These are phyloP conservation scores for Aegle marmelos DNA, from an alignment of 345 rosid species.

Conservation along the genomic window DNA sequence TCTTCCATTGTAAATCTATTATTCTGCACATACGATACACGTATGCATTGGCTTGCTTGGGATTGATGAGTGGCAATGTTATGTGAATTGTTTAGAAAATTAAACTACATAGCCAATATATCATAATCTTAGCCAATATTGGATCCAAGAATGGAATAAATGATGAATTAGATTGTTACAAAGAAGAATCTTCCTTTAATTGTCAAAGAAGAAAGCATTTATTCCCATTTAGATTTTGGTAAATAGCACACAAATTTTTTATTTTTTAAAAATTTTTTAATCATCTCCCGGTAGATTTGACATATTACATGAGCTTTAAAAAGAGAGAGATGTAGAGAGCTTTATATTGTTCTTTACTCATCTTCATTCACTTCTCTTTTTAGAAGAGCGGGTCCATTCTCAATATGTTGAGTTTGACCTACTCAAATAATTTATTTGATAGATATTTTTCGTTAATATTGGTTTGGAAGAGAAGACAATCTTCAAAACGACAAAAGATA, in stretches of 20 bases:
- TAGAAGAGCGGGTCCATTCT: conserved; percentile 20
- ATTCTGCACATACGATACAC: conserved; percentile 7
- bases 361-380: conserved; percentile 19
- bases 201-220: conserved; percentile 82
- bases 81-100: neutral
- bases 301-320: conserved; percentile 13
- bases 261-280: neutral
- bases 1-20: too few relatives aligned
- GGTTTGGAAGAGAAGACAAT: conserved; percentile 43
- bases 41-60: neutral
- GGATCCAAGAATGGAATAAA: conserved; percentile 12
- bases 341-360: conserved; percentile 11
- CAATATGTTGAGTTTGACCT: conserved; percentile 23
- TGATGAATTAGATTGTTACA: conserved; percentile 1
- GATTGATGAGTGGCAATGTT: neutral
- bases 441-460: conserved; percentile 6
- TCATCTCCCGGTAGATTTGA: conserved; percentile 21
- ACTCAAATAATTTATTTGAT: neutral
- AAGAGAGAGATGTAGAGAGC: conserved; percentile 2
- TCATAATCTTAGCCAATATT: neutral
- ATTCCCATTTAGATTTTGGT: conserved; percentile 44
- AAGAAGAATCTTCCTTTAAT: conserved; percentile 50
- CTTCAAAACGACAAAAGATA: conserved; percentile 84
- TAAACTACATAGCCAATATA: neutral
- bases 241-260: conserved; percentile 11